These are phyloP conservation scores for Zea luxurians DNA, from an alignment of 176 grass and related monocot species.

Conservation along the genomic window DNA sequence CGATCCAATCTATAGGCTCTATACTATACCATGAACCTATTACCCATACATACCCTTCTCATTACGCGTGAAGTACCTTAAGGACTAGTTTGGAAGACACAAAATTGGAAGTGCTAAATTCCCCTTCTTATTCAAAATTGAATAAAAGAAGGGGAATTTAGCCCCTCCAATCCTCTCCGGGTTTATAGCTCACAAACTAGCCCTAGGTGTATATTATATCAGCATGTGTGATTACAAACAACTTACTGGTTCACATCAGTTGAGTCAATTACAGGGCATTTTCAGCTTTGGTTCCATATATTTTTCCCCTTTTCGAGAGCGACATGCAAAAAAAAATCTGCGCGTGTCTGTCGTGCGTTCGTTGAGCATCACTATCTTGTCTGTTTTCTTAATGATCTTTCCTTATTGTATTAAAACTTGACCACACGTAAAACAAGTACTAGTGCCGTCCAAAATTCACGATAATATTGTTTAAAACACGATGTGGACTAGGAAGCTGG, in stretches of 20 bases:
- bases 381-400: conserved; percentile 18
- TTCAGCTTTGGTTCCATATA: conserved; percentile 14
- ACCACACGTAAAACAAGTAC: conserved; percentile 25
- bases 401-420: conserved; percentile 19
- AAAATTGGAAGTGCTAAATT: too few species aligned
- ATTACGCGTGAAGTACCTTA: too few species aligned
- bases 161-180: too few species aligned
- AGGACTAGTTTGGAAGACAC: too few species aligned
- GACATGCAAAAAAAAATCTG: conserved; percentile 25
- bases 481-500: conserved; percentile 23
- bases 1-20: too few species aligned
- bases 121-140: too few species aligned
- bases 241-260: conserved; percentile 22
- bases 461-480: conserved; percentile 31
- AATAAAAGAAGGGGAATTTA: too few species aligned
- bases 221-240: conserved; percentile 7
- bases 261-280: conserved; percentile 30
- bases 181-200: too few species aligned
- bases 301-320: conserved; percentile 23
- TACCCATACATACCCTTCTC: too few species aligned
- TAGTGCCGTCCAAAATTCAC: conserved; percentile 16
- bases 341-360: conserved; percentile 31
- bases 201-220: too few species aligned
- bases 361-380: conserved; percentile 39
- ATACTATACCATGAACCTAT: too few species aligned